Evolutionary conservation across 345 rosid species (phyloP), one percentile per base, ranked within the genome.

Genomic region (Ceriops decandra): DNA sequence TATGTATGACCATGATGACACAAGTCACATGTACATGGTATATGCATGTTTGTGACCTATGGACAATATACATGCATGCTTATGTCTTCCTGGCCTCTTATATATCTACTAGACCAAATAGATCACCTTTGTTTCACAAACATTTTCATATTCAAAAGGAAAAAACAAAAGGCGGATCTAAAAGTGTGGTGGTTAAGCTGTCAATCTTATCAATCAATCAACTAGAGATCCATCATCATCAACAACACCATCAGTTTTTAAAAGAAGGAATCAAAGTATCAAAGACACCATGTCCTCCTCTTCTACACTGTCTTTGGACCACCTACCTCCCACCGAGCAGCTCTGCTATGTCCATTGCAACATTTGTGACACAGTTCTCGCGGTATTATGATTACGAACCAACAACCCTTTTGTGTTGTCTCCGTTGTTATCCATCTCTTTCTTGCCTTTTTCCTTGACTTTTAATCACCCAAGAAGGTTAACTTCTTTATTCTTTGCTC

Each of bases 261-360:
- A 69, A 76, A 82, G 71, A 59, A 47, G 30, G 17, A 32, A 53
- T 67, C 79, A 74, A 46, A 36, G 56, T 52, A 31, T 30, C 30
- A 66, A 46, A 42, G 16, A 35, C 58, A 76, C 53, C 72, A 76
- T 76, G 80, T 80, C 83, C 65, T 68, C 80, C 75, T 80, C 83
- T 52, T 76, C 83, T 69, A 26, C 80, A 5, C 61, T 73, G 70
- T 72, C 83, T 52, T 52, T 73, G 71, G 79, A 79, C 77, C 85
- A 76, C 81, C 66, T 72, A 10, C 70, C 77, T 35, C 67, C 70
- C 76, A 78, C 96, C 81, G 98, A 92, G 60, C 98, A 95, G 79
- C 98, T 95, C 78, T 90, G 98, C 75, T 95, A 95, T 70, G 97
- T 95, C 90, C 98, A 86, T 67, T 92, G 99, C 92, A 88, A 86